Conservation (phyloP, 305 asterid species). For the Plantago coronopus region DNA sequence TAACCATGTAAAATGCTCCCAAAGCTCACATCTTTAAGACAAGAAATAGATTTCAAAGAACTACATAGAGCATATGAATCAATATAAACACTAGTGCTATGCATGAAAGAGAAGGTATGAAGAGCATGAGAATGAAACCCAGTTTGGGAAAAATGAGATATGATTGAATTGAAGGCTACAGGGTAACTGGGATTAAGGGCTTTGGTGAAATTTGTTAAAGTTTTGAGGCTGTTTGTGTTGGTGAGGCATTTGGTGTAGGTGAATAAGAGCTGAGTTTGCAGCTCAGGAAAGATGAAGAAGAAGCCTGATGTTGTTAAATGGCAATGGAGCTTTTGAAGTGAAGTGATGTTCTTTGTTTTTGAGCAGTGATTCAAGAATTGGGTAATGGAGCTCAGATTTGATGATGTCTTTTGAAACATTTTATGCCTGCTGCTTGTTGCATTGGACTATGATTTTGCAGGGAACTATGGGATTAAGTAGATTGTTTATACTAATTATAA, state of each 20-base stretch:
- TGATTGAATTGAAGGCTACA: slow-evolving; percentile 64
- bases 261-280: slow-evolving; percentile 48
- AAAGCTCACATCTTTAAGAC: slow-evolving; percentile 29
- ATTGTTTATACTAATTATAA: too few species aligned
- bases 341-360: slow-evolving; percentile 44
- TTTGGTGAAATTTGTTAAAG: slow-evolving; percentile 44
- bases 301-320: slow-evolving; percentile 55
- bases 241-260: slow-evolving; percentile 36
- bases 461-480: too few species aligned
- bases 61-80: slow-evolving; percentile 80
- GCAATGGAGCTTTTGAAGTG: slow-evolving; percentile 46
- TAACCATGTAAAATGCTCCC: slow-evolving; percentile 51
- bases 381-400: slow-evolving; percentile 2
- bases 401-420: too few species aligned
- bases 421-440: too few species aligned
- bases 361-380: slow-evolving; percentile 48
- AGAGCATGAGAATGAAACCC: slow-evolving; percentile 53
- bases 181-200: slow-evolving; percentile 52
- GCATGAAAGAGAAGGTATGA: slow-evolving; percentile 62
- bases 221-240: slow-evolving; percentile 15
- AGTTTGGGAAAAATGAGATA: slow-evolving; percentile 56
- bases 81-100: slow-evolving; percentile 33
- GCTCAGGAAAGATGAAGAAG: slow-evolving; percentile 50
- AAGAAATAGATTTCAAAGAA: slow-evolving; percentile 51
- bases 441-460: too few species aligned